Evolutionary conservation across 352 stramenopile genomes (phyloP), one percentile per base, ranked within the genome.

Genomic region (Globisporangium barbulae): DNA sequence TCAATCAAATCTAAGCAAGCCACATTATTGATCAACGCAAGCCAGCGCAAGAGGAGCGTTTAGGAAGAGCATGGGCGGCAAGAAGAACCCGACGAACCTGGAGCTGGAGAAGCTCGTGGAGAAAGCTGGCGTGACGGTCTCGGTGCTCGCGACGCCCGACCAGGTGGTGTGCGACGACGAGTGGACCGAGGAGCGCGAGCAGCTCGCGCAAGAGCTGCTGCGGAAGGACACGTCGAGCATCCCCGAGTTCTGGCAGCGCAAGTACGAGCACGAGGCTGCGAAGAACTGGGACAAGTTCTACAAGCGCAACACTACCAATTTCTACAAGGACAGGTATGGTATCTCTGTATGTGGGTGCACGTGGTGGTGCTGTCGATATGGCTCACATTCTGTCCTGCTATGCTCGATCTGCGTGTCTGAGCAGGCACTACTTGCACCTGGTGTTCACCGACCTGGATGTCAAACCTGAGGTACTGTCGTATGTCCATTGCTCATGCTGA

Each of bases 261-360:
- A 96, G 65, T 96, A 94, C 66, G 85, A 96, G 61, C 64, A 81
- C 13, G 80, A 96, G 39, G 87, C 91, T 0, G 81, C 83, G 50
- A 89, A 88, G 70, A 96, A 81, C 69, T 98, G 95, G 95, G 89
- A 98, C 71, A 86, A 89, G 64, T 98, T 98, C 73, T 98, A 98
- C 75, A 87, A 94, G 55, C 80, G 89, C 56, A 97, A 98, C 76
- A 79, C 83, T 50, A 97, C 81, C 57, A 97, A 97, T 61, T 98
- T 98, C 72, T 98, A 98, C 79, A 98, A 98, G 73, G 92, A 98
- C 81, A 71, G 91, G 66, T 89, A 48, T 22, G 64, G 10, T 47
- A 25, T 12, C 35, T 41, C 9, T 22, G 1, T 33, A 4, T 13
- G 12, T 45, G 3, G 33, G 12, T 42, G 5, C 53, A n/a, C 39